Conservation (phyloP, 169 alveolate species). For the Eimeria tenella region DNA sequence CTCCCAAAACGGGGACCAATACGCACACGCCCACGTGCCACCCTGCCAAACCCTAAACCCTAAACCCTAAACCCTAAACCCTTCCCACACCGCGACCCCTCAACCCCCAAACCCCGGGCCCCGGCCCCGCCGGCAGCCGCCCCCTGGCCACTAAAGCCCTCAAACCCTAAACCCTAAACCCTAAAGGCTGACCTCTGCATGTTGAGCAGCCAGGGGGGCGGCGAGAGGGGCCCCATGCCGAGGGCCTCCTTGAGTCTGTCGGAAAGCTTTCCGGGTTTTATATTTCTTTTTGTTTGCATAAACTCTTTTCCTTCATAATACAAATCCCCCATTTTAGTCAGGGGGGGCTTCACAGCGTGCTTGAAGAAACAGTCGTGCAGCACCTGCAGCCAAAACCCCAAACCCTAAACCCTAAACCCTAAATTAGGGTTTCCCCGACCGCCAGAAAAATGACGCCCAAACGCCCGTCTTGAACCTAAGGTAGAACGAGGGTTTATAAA, state of each 20-base stretch:
- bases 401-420: too few relatives aligned
- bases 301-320: conserved; percentile 98
- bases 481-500: too few relatives aligned
- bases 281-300: conserved; percentile 94
- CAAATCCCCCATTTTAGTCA: conserved; percentile 97
- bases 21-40: neutral
- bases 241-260: conserved; percentile 96
- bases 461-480: too few relatives aligned
- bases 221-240: conserved; percentile 97
- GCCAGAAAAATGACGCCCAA: too few relatives aligned
- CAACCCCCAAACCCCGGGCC: too few relatives aligned
- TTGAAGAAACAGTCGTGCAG: conserved; percentile 99
- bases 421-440: too few relatives aligned
- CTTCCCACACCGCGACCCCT: too few relatives aligned
- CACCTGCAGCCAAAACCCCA: conserved; percentile 81
- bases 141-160: too few relatives aligned
- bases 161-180: too few relatives aligned
- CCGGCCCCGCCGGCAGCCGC: too few relatives aligned
- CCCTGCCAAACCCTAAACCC: too few relatives aligned
- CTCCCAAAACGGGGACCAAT: neutral
- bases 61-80: too few relatives aligned
- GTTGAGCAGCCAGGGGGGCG: conserved; percentile 98
- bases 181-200: conserved; percentile 94
- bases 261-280: conserved; percentile 96
- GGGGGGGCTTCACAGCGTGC: conserved; percentile 96